These are phyloP conservation scores for Hemisphaericaspora lyxosophila DNA, from an alignment of 1,139 yeast genomes.

Conservation along the genomic window DNA sequence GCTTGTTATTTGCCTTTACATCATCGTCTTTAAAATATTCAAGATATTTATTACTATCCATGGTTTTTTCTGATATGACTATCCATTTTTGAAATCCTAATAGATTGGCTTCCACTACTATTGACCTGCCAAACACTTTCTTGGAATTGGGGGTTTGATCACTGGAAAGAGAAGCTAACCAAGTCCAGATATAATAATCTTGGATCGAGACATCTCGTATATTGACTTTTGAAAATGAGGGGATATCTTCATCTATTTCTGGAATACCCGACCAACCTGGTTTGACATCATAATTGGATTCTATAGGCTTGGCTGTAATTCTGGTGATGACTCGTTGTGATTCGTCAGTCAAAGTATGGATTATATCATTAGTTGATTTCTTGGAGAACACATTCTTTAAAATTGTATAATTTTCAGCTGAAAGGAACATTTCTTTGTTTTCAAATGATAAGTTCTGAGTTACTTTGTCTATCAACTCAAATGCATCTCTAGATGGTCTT, in stretches of 20 bases:
- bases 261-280: constrained; percentile 43
- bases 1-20: too few relatives aligned
- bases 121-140: constrained; percentile 73
- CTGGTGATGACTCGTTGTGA: constrained; percentile 67
- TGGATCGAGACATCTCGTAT: constrained; percentile 70
- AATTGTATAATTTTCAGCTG: constrained; percentile 77
- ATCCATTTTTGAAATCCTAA: constrained; percentile 86
- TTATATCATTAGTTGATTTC: constrained; percentile 53
- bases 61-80: constrained; percentile 67
- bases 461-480: constrained; percentile 51
- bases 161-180: constrained; percentile 76
- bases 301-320: constrained; percentile 46
- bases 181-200: constrained; percentile 88
- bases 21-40: constrained; percentile 21
- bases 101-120: constrained; percentile 69
- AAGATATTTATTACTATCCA: constrained; percentile 43
- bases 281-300: constrained; percentile 36
- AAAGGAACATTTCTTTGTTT: constrained; percentile 65
- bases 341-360: constrained; percentile 69
- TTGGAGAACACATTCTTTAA: constrained; percentile 71
- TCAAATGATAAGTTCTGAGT: constrained; percentile 69
- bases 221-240: constrained; percentile 48
- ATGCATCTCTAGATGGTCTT: constrained; percentile 50
- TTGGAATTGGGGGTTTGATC: constrained; percentile 71
- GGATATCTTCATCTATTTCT: constrained; percentile 30